Conservation (phyloP, 1,284 basidiomycete species). For the Anthracocystis panici-leucophaei region DNA sequence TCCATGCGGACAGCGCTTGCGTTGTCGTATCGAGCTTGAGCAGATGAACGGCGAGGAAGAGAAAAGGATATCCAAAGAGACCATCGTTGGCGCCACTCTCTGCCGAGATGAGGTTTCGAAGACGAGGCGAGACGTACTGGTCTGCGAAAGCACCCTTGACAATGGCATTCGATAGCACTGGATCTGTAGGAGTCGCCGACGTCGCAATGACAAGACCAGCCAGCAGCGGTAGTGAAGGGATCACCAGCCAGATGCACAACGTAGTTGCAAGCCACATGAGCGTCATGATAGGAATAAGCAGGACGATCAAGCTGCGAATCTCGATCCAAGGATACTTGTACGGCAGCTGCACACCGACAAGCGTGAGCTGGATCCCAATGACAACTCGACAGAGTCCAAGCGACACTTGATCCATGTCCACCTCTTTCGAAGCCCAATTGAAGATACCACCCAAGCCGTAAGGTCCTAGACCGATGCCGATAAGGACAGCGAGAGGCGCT, state of each 20-base stretch:
- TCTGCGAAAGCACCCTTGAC: constrained; percentile 65
- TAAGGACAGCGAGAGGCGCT: constrained; percentile 57
- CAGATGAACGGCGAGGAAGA: constrained; percentile 58
- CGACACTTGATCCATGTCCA: constrained; percentile 44
- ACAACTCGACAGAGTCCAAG: constrained; percentile 55
- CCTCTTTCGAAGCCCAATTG: constrained; percentile 42
- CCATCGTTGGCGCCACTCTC: constrained; percentile 65
- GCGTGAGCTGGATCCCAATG: constrained; percentile 58
- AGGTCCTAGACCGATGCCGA: constrained; percentile 56
- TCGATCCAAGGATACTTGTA: constrained; percentile 58
- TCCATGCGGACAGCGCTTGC: constrained; percentile 49
- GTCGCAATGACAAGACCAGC: constrained; percentile 54
- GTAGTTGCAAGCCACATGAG: constrained; percentile 60
- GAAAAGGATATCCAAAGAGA: constrained; percentile 58
- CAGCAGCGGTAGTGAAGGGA: constrained; percentile 54
- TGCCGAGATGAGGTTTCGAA: constrained; percentile 63
- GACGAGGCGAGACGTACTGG: constrained; percentile 58
- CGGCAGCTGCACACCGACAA: constrained; percentile 61
- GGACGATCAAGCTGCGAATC: constrained; percentile 38
- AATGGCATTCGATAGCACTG: constrained; percentile 59
- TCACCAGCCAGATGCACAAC: constrained; percentile 43
- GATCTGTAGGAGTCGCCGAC: constrained; percentile 59
- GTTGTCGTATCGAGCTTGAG: constrained; percentile 42
- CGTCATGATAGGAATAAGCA: constrained; percentile 59
- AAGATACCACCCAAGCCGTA: constrained; percentile 53